Percentiles rank a stretch among this genome's conserved stretches.
Evolutionary conservation across 306 rosid species (phyloP).

Genomic region (Prunus mume): DNA sequence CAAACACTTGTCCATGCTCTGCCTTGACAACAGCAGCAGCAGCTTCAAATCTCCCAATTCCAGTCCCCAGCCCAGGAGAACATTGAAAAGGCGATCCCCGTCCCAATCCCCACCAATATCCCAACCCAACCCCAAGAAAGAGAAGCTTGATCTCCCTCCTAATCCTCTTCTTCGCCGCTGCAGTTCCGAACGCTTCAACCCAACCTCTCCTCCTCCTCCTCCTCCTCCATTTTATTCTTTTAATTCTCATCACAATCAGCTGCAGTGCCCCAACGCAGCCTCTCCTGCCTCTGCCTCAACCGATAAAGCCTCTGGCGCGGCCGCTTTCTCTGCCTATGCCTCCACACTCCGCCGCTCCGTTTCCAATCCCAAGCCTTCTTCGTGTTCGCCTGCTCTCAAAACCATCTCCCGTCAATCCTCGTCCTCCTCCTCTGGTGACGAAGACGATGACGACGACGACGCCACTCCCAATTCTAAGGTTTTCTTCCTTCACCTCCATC

Average conservation of each 20-base stretch:
- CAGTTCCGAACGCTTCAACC: neutral
- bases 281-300: neutral
- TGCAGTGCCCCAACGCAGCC: neutral
- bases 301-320: too few species aligned
- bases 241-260: neutral
- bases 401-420: neutral
- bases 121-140: conserved; percentile 18
- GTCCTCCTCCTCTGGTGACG: neutral
- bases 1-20: conserved; percentile 16
- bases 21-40: neutral
- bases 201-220: neutral
- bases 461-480: neutral
- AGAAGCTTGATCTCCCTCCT: conserved; percentile 14
- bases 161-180: conserved; percentile 15
- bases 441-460: neutral
- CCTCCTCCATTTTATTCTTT: neutral
- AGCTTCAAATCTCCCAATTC: neutral
- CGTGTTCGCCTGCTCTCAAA: neutral
- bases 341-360: neutral
- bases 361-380: neutral
- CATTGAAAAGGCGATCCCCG: neutral
- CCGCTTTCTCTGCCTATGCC: neutral
- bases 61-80: neutral
- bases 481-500: neutral
- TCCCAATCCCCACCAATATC: neutral